These are phyloP conservation scores for Fusarium continuum DNA, from an alignment of 2,329 filamentous ascomycete species.

Conservation along the genomic window DNA sequence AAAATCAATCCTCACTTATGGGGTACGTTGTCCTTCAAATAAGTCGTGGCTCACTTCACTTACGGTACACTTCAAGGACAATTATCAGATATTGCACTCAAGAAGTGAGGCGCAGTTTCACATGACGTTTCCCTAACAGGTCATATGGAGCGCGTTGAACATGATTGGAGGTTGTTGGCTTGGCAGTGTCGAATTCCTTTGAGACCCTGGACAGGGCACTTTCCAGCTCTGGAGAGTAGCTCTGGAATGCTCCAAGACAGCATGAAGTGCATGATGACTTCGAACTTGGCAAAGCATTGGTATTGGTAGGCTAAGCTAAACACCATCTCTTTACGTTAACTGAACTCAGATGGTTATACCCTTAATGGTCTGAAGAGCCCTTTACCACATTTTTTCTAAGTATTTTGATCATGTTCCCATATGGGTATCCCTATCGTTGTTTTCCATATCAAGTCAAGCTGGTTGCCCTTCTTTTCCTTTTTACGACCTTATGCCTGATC, in stretches of 20 bases:
- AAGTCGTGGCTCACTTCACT: accelerated
- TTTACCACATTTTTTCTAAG: no score
- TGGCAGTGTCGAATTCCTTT: background rate
- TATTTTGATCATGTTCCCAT: no score
- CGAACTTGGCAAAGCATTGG: background rate
- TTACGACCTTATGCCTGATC: background rate
- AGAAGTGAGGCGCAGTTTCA: background rate
- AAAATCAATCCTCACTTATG: no score
- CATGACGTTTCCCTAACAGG: background rate
- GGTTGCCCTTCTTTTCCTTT: no score
- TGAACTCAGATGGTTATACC: no score
- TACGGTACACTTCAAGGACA: no score
- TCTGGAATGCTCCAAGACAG: background rate
- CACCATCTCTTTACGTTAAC: no score
- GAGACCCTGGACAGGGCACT: background rate
- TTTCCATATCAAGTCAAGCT: no score
- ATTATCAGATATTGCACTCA: background rate
- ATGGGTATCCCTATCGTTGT: no score
- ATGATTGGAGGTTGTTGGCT: background rate
- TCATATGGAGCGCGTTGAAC: background rate
- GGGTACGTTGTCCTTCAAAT: background rate
- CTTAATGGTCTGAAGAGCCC: no score
- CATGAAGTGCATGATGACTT: background rate
- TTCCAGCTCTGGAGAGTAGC: no score
- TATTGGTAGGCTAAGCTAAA: background rate